Conservation (phyloP, 169 alveolate species). For the Plasmodium coatneyi region DNA sequence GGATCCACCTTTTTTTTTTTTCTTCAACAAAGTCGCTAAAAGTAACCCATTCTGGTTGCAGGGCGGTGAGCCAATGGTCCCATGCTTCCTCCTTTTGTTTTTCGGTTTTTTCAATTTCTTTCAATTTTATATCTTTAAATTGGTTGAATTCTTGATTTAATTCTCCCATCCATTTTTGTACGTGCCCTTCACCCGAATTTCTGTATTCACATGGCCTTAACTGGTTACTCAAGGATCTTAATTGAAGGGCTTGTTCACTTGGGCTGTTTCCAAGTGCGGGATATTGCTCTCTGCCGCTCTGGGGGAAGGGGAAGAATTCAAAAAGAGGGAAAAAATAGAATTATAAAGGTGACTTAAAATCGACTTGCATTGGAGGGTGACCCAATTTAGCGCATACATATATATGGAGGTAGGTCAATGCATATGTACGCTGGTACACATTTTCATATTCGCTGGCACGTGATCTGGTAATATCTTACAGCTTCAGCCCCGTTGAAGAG, state of each 20-base stretch:
- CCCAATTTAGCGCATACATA: background rate
- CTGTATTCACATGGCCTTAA: background rate
- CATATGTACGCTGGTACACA: background rate
- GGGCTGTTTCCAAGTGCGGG: background rate
- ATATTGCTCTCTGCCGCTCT: background rate
- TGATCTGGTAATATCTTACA: background rate
- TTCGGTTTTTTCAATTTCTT: background rate
- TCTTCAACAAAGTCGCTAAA: background rate
- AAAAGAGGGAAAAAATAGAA: background rate
- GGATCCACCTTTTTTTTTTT: background rate
- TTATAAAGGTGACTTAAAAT: background rate
- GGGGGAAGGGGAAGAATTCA: background rate
- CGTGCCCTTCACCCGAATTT: background rate
- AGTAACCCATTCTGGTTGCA: background rate
- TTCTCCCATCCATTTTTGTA: background rate
- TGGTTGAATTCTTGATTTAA: background rate
- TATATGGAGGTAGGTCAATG: background rate
- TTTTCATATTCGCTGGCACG: background rate
- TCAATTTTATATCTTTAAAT: background rate
- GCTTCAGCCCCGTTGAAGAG: background rate
- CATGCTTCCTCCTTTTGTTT: slow-evolving; percentile 1
- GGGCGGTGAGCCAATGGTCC: background rate
- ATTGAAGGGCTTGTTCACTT: background rate
- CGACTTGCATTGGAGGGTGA: background rate
- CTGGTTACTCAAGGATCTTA: background rate